phyloP scores from a whole-genome alignment of 192 early-diverging fungal species.

The Backusella australiensis region DNA sequence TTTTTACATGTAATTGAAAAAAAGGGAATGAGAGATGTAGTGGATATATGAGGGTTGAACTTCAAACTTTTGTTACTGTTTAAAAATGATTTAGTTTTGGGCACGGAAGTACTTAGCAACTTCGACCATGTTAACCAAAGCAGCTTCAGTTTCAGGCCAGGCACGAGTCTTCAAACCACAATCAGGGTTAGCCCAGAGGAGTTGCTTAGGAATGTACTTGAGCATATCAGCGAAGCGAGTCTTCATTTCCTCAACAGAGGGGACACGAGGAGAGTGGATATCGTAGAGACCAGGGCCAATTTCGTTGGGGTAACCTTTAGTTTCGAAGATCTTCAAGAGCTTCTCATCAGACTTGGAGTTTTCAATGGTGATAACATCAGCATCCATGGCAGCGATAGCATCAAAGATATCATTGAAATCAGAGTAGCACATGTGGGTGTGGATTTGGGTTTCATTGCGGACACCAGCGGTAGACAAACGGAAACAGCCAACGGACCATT shows the following conservation, averaged over 20 bases:
- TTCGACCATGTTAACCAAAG: conserved; percentile 81
- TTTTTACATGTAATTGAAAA: not conserved
- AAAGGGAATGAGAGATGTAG: not conserved
- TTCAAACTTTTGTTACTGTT: not conserved
- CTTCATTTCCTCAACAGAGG: conserved; percentile 85
- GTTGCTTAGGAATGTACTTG: conserved; percentile 76
- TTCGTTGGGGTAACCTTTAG: conserved; percentile 80
- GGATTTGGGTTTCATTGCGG: conserved; percentile 87
- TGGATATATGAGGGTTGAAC: conserved; percentile 6
- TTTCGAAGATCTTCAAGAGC: conserved; percentile 85
- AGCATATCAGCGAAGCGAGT: conserved; percentile 79
- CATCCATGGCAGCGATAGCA: conserved; percentile 89
- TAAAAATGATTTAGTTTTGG: conserved; percentile 15
- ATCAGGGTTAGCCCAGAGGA: conserved; percentile 97
- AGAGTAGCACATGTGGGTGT: conserved; percentile 99
- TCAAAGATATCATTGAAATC: conserved; percentile 99
- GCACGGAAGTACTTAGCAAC: conserved; percentile 70
- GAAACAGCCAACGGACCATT: conserved; percentile 96
- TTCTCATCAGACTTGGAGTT: conserved; percentile 97
- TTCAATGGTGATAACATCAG: conserved; percentile 97
- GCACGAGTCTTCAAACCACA: conserved; percentile 97
- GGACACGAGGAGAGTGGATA: conserved; percentile 98
- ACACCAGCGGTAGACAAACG: conserved; percentile 87
- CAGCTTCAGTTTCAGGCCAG: conserved; percentile 90
- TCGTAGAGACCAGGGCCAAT: conserved; percentile 98